Evolutionary conservation across 108 stramenopile species (phyloP).

Genomic region (Fragilariopsis cylindrus): DNA sequence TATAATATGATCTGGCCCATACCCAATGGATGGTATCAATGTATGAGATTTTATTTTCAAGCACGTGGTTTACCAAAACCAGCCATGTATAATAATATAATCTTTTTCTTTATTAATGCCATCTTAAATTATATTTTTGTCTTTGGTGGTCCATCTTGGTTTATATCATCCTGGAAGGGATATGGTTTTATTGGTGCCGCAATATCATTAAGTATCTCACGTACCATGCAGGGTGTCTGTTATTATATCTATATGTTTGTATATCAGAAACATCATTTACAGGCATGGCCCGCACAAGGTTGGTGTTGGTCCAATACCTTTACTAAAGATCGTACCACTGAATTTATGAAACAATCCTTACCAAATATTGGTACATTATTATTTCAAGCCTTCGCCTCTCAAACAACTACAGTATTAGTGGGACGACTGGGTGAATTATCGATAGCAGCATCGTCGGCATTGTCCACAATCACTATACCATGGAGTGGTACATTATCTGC

Average conservation of each 20-base stretch:
- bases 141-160: conserved; percentile 43
- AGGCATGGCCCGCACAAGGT: conserved; percentile 45
- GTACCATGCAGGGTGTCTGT: conserved; percentile 43
- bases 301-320: conserved; percentile 31
- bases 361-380: conserved; percentile 52
- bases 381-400: conserved; percentile 40
- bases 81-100: conserved; percentile 57
- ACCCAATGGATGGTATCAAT: conserved; percentile 54
- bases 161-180: conserved; percentile 34
- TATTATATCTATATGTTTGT: conserved; percentile 57
- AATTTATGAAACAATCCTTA: conserved; percentile 54
- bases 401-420: conserved; percentile 44
- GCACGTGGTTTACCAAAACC: conserved; percentile 44
- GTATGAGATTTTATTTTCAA: conserved; percentile 58
- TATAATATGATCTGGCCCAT: conserved; percentile 56
- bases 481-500: conserved; percentile 52
- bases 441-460: conserved; percentile 44
- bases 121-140: conserved; percentile 52
- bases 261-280: conserved; percentile 40
- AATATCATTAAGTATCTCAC: conserved; percentile 46
- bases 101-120: conserved; percentile 48
- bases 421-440: conserved; percentile 48
- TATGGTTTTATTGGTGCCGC: conserved; percentile 59
- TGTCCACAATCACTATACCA: conserved; percentile 45
- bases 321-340: conserved; percentile 35